phyloP scores from a whole-genome alignment of 768 basidiomycete genomes.

The Russula vinacea region DNA sequence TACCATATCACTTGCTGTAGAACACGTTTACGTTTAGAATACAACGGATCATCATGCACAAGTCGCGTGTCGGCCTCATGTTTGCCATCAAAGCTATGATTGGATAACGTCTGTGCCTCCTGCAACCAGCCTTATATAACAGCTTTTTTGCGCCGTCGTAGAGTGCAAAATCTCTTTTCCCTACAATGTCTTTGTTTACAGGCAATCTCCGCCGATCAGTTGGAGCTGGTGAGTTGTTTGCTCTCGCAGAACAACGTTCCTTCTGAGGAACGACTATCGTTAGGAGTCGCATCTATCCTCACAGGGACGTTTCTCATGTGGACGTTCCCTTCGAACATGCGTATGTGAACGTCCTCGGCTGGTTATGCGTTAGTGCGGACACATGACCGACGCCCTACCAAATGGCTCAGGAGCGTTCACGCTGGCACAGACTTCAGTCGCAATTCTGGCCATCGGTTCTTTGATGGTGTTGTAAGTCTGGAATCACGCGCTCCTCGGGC shows the following conservation, averaged over 20 bases:
- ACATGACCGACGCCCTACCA: conserved; percentile 9
- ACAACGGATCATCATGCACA: conserved; percentile 15
- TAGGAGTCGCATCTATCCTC: conserved; percentile 21
- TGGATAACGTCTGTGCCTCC: conserved; percentile 16
- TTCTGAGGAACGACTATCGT: background rate
- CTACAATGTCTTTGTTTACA: conserved; percentile 27
- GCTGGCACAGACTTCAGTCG: conserved; percentile 64
- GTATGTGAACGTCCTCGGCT: conserved; percentile 23
- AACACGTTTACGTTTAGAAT: conserved; percentile 26
- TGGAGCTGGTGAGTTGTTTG: conserved; percentile 24
- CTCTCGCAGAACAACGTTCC: background rate
- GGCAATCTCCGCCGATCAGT: conserved; percentile 29
- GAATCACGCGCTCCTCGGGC: conserved; percentile 19
- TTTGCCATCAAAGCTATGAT: conserved; percentile 10
- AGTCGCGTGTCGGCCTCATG: conserved; percentile 26
- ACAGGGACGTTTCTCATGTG: conserved; percentile 24
- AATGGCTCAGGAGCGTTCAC: conserved; percentile 34
- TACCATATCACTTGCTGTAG: conserved; percentile 26
- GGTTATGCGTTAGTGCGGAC: conserved; percentile 12
- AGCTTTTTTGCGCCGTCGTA: conserved; percentile 9
- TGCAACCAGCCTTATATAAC: background rate
- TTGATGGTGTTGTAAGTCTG: conserved; percentile 60
- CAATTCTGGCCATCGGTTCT: conserved; percentile 61
- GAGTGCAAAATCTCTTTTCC: background rate
- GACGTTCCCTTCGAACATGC: conserved; percentile 47